Conservation (phyloP, 345 rosid genomes). For the Brassica napus region DNA sequence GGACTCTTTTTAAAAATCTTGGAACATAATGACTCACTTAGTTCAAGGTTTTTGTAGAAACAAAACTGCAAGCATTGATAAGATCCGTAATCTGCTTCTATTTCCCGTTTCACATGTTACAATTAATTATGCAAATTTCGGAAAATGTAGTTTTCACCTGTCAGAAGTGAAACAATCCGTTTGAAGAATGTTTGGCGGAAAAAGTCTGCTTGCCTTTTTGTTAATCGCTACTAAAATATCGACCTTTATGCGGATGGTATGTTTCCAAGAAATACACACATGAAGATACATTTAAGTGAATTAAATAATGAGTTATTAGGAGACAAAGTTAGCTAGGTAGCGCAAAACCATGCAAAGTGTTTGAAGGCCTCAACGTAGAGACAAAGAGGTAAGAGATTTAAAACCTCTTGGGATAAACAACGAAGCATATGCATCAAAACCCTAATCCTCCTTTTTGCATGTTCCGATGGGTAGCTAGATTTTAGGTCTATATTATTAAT, state of each 20-base stretch:
- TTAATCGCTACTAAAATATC: slow-evolving; percentile 13
- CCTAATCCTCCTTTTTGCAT: slow-evolving; percentile 26
- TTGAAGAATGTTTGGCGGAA: slow-evolving; percentile 35
- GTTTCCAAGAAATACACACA: slow-evolving; percentile 34
- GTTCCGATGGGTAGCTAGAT: slow-evolving; percentile 30
- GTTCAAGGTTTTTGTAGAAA: neutral
- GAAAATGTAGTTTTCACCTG: slow-evolving; percentile 4
- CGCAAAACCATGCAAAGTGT: slow-evolving; percentile 44
- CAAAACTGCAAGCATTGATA: neutral
- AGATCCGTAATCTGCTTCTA: neutral
- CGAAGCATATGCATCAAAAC: slow-evolving; percentile 37
- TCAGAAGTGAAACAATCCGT: slow-evolving; percentile 28
- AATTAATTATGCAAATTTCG: neutral
- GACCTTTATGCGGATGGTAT: slow-evolving; percentile 14
- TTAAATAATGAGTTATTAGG: neutral
- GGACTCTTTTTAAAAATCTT: no score
- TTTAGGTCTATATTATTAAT: slow-evolving; percentile 21
- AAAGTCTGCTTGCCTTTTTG: slow-evolving; percentile 31
- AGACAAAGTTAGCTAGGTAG: slow-evolving; percentile 39
- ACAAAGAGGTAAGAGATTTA: slow-evolving; percentile 29
- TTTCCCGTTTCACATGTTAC: neutral
- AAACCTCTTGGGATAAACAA: slow-evolving; percentile 40
- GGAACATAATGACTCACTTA: neutral
- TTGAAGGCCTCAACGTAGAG: slow-evolving; percentile 32
- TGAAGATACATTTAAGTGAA: neutral